phyloP scores from a whole-genome alignment of 2,329 filamentous ascomycete species.

The Colletotrichum sp. region DNA sequence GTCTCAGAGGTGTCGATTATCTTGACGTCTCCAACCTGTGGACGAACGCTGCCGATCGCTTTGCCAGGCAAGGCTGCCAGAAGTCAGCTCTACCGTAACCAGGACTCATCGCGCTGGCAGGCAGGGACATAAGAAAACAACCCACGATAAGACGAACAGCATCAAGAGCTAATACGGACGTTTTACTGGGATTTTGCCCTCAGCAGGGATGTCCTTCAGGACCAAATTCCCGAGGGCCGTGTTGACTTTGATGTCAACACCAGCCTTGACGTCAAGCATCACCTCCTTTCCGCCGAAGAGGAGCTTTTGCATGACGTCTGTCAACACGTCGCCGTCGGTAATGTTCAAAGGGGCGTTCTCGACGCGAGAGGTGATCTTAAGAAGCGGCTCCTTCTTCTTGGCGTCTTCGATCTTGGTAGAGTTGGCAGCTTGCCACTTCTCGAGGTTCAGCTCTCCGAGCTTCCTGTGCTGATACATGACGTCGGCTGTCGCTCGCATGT shows the following conservation, averaged over 20 bases:
- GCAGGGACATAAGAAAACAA: slow-evolving; percentile 16
- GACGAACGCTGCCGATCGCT: slow-evolving; percentile 53
- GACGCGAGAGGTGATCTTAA: slow-evolving; percentile 79
- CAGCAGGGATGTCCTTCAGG: slow-evolving; percentile 82
- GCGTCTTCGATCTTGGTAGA: slow-evolving; percentile 72
- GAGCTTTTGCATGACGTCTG: slow-evolving; percentile 79
- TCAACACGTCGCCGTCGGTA: slow-evolving; percentile 79
- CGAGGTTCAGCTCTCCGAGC: slow-evolving; percentile 80
- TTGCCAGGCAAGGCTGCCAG: slow-evolving; percentile 63
- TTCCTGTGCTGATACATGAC: slow-evolving; percentile 80
- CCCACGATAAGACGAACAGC: slow-evolving; percentile 40
- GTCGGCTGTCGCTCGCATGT: slow-evolving; percentile 78
- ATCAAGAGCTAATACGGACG: slow-evolving; percentile 75
- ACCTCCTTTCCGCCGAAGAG: slow-evolving; percentile 76
- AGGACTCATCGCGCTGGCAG: background rate
- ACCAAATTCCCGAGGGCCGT: slow-evolving; percentile 83
- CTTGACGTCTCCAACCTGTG: slow-evolving; percentile 73
- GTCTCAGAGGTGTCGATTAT: slow-evolving; percentile 69
- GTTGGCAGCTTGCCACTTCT: slow-evolving; percentile 83
- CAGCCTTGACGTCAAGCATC: slow-evolving; percentile 76
- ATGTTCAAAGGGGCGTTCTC: slow-evolving; percentile 82
- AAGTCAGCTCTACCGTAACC: slow-evolving; percentile 35
- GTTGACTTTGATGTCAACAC: slow-evolving; percentile 81
- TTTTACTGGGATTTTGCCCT: slow-evolving; percentile 89
- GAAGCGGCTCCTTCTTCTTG: slow-evolving; percentile 60